Evolutionary conservation across 202 grass and related monocot genomes (phyloP).

Genomic region (Hordeum pubiflorum): DNA sequence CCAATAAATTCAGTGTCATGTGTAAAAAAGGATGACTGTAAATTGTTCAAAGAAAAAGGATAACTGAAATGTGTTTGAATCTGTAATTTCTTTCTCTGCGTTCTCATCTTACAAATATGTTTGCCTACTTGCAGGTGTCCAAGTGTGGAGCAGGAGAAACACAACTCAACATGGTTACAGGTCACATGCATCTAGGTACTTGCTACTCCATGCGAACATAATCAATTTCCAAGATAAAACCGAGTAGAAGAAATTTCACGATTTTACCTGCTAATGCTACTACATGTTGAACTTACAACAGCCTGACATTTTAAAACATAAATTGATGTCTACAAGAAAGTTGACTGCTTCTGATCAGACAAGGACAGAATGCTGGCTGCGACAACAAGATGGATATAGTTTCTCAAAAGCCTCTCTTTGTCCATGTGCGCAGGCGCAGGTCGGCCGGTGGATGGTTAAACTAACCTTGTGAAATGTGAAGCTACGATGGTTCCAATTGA

Average conservation of each 20-base stretch:
- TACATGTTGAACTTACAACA: background rate
- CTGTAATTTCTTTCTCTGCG: background rate
- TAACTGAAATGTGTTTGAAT: background rate
- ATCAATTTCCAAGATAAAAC: background rate
- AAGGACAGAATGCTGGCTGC: background rate
- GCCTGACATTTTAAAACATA: background rate
- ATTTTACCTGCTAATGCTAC: background rate
- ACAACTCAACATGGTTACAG: slow-evolving; percentile 24
- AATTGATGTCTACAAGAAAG: background rate
- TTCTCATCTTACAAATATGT: background rate
- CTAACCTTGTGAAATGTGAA: background rate
- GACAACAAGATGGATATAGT: background rate
- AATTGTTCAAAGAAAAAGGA: too few species aligned
- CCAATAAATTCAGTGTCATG: background rate
- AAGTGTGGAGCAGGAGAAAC: background rate
- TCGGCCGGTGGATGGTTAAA: background rate
- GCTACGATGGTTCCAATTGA: background rate
- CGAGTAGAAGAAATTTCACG: background rate
- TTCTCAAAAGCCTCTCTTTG: background rate
- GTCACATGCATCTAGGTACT: background rate
- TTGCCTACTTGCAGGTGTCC: background rate
- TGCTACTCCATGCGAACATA: background rate
- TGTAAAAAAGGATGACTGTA: background rate
- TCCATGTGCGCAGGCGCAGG: background rate
- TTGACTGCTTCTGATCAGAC: background rate